phyloP scores from a whole-genome alignment of 345 rosid species.

The Noccaea caerulescens region DNA sequence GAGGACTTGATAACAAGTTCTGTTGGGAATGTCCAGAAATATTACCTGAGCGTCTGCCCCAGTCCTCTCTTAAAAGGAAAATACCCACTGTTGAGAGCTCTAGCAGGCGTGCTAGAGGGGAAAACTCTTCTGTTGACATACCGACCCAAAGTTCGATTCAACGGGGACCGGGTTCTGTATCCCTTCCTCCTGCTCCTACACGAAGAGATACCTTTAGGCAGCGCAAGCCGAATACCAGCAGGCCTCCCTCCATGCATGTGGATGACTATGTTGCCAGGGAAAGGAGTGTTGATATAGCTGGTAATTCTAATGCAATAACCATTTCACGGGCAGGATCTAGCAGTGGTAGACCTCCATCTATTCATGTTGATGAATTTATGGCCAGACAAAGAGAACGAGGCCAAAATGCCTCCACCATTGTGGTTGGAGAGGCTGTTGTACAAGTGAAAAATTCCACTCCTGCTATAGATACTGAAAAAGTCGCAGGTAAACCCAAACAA shows the following conservation, averaged over 20 bases:
- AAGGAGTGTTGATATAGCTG: slow-evolving; percentile 74
- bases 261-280: slow-evolving; percentile 99
- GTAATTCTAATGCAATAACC: slow-evolving; percentile 81
- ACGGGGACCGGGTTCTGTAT: slow-evolving; percentile 67
- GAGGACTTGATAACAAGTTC: slow-evolving; percentile 71
- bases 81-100: slow-evolving; percentile 65
- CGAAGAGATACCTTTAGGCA: slow-evolving; percentile 90
- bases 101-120: slow-evolving; percentile 76
- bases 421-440: slow-evolving; percentile 67
- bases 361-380: slow-evolving; percentile 98
- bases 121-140: slow-evolving; percentile 64
- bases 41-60: slow-evolving; percentile 81
- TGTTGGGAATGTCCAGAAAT: slow-evolving; percentile 98
- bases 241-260: slow-evolving; percentile 99
- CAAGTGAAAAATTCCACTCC: slow-evolving; percentile 63
- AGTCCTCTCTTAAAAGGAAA: slow-evolving; percentile 70
- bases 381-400: slow-evolving; percentile 93
- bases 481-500: slow-evolving; percentile 65
- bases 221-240: slow-evolving; percentile 95
- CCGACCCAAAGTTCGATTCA: slow-evolving; percentile 59
- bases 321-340: slow-evolving; percentile 80
- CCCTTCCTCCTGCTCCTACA: slow-evolving; percentile 67
- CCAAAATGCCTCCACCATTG: slow-evolving; percentile 64
- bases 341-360: slow-evolving; percentile 99
- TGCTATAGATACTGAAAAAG: slow-evolving; percentile 58